Evolutionary conservation across 108 stramenopile species (phyloP).

Genomic region (Cylindrotheca closterium): DNA sequence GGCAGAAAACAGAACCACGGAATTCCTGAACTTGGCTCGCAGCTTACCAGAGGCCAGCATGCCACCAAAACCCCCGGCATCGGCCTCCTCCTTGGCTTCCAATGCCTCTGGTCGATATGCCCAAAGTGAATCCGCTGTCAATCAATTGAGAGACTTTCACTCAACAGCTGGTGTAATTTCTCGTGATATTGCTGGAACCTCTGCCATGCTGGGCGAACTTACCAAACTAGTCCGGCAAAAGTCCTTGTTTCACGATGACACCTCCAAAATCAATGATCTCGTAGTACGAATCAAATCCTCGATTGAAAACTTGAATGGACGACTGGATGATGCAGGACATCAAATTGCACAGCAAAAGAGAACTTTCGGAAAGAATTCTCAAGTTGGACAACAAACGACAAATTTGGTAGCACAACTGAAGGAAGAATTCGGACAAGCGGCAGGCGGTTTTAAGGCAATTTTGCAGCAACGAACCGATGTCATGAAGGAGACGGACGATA

Average conservation of each 20-base stretch:
- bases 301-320: conserved; percentile 73
- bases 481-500: conserved; percentile 73
- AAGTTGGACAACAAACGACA: conserved; percentile 78
- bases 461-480: conserved; percentile 76
- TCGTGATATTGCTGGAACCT: conserved; percentile 72
- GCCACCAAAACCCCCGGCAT: conserved; percentile 18
- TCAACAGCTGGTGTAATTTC: conserved; percentile 73
- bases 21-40: conserved; percentile 73
- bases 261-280: conserved; percentile 63
- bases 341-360: conserved; percentile 65
- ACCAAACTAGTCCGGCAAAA: conserved; percentile 68
- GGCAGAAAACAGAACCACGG: conserved; percentile 69
- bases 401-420: conserved; percentile 77
- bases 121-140: conserved; percentile 18
- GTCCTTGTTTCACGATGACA: conserved; percentile 70
- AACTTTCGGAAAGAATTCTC: conserved; percentile 65
- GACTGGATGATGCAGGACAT: conserved; percentile 66
- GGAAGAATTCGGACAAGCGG: conserved; percentile 79
- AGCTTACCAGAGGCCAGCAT: conserved; percentile 24
- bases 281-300: conserved; percentile 74
- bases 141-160: conserved; percentile 71
- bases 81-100: conserved; percentile 10
- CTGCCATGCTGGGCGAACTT: conserved; percentile 63
- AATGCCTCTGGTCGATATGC: conserved; percentile 21
- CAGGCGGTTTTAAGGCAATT: conserved; percentile 78